Conservation (phyloP, 345 rosid genomes). For the Anastatica hierochuntica region DNA sequence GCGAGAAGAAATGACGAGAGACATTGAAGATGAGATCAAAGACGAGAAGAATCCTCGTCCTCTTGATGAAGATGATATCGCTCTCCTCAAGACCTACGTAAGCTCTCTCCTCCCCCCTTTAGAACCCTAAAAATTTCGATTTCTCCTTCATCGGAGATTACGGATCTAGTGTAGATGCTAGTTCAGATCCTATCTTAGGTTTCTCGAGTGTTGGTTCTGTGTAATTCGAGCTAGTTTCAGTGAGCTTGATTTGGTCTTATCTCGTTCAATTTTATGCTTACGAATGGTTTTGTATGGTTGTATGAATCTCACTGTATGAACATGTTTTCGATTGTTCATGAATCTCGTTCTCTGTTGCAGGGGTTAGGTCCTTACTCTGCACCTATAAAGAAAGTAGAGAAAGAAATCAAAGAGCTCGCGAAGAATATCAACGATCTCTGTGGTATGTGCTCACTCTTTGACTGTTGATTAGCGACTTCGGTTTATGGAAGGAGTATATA, state of each 20-base stretch:
- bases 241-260: neutral
- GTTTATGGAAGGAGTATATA: neutral
- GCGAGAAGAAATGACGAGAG: constrained; percentile 27
- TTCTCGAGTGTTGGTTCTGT: neutral
- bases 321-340: neutral
- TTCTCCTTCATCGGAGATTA: neutral
- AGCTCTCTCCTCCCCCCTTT: neutral
- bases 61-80: constrained; percentile 85
- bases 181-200: neutral
- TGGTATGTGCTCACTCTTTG: constrained; percentile 36
- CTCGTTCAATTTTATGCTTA: neutral
- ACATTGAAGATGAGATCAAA: constrained; percentile 49
- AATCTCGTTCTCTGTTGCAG: constrained; percentile 26
- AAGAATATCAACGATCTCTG: constrained; percentile 83
- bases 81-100: constrained; percentile 92
- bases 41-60: constrained; percentile 91
- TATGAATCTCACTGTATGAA: neutral
- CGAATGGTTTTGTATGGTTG: neutral
- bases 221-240: neutral
- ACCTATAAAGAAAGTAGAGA: constrained; percentile 79
- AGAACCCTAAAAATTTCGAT: constrained; percentile 10
- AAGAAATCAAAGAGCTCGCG: constrained; percentile 84
- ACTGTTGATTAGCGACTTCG: neutral
- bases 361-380: constrained; percentile 90
- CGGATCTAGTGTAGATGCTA: neutral